Conservation (phyloP, 345 rosid genomes). For the Arabidopsis thaliana region TAIR10.1 NC_003076.8:22118001-22118500, state of each 20-base stretch:
- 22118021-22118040: constrained; percentile 35
- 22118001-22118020: constrained; percentile 37
- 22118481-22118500: background rate
- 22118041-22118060: constrained; percentile 47
- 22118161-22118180: constrained; percentile 43
- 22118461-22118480: constrained; percentile 6
- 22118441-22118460: background rate
- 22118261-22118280: constrained; percentile 25
- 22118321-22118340: background rate
- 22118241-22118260: constrained; percentile 20
- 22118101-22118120: constrained; percentile 44
- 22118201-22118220: constrained; percentile 34
- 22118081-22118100: constrained; percentile 43
- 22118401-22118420: constrained; percentile 23
- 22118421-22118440: constrained; percentile 21
- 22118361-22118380: constrained; percentile 13
- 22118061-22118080: constrained; percentile 48
- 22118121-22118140: constrained; percentile 45
- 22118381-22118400: constrained; percentile 8
- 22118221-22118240: constrained; percentile 34
- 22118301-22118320: constrained; percentile 22
- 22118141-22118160: constrained; percentile 33
- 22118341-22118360: background rate
- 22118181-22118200: constrained; percentile 32
- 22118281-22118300: constrained; percentile 11